Base-by-base conservation (phyloP, 2,329 filamentous ascomycete species). In the Zarea fungicola region DNA sequence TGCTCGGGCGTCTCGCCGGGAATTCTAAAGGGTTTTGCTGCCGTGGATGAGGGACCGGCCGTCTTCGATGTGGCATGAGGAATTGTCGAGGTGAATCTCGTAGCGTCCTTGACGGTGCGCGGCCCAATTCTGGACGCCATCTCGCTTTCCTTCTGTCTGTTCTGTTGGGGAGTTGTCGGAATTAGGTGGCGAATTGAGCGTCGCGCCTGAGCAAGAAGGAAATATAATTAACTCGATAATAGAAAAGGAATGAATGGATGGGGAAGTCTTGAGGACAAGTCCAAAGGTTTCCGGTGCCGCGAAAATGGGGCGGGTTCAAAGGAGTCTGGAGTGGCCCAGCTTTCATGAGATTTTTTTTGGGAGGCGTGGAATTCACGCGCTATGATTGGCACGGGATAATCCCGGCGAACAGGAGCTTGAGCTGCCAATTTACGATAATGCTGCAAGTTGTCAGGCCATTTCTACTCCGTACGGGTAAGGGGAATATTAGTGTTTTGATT, bases 31-130 rank as follows among this genome's bases (percentile, higher is more conserved):
- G 62, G 53, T 49, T 56, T 55, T 49, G 59, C 50, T 45, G 53
- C 51, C 21, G 56, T 46, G 45, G 48, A 32, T 13, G 57, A 60
- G 23, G 69, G 65, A 48, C 64, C 65, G 52, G 61, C 60, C 35
- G 75, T 66, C 64, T 86, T 87, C 56, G 81, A 80, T 55, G 77
- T 77, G 58, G 85, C 87, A 69, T 89, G 86, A 45, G 71, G 70
- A 51, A 71, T 70, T 50, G 69, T 72, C 49, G 70, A 72, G 29
- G 70, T 73, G 64, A 73, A 93, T 63, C 87, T 84, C 60, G 88
- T 93, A 57, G 88, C 87, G 65, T 91, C 87, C 59, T 80, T 81
- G 64, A 87, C 83, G 69, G 81, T 87, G 63, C 85, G 84, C 52
- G 85, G 77, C 55, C 71, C 72, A 37, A 73, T 66, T 57, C 66